A percentile compares a stretch with the other conserved stretches of the same genome.
Conservation (phyloP, 2,329 filamentous ascomycete species). For the Botrytis paeoniae region DNA sequence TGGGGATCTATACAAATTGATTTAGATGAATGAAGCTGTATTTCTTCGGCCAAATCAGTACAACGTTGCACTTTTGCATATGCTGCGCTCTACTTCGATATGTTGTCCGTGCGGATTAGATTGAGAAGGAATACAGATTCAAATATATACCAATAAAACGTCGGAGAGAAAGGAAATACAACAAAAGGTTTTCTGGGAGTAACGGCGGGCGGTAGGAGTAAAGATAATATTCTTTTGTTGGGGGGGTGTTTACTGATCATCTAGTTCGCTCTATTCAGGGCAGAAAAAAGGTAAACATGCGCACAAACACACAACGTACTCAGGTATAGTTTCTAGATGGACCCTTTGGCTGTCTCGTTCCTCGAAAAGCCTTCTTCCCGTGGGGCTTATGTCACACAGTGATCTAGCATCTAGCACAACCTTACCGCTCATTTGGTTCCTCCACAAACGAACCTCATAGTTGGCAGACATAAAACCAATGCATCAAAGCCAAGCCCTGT, state of each 20-base stretch:
- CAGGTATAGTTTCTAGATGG: neutral
- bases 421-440: neutral
- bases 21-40: constrained; percentile 2
- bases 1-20: neutral
- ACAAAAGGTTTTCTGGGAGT: neutral
- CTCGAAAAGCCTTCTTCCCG: neutral
- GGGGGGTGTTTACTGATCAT: neutral
- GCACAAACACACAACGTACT: neutral
- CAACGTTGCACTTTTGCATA: neutral
- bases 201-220: neutral
- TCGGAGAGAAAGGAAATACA: neutral
- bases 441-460: neutral
- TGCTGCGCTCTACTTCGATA: neutral
- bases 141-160: neutral
- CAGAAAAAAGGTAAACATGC: neutral
- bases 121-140: neutral
- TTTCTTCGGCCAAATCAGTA: neutral
- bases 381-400: neutral
- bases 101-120: neutral
- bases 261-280: constrained; percentile 5
- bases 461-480: neutral
- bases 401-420: neutral
- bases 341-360: neutral
- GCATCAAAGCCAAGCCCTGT: neutral
- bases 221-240: neutral